phyloP scores from a whole-genome alignment of 164 flowering plant genomes.

The Magnolia changhungtana region DNA sequence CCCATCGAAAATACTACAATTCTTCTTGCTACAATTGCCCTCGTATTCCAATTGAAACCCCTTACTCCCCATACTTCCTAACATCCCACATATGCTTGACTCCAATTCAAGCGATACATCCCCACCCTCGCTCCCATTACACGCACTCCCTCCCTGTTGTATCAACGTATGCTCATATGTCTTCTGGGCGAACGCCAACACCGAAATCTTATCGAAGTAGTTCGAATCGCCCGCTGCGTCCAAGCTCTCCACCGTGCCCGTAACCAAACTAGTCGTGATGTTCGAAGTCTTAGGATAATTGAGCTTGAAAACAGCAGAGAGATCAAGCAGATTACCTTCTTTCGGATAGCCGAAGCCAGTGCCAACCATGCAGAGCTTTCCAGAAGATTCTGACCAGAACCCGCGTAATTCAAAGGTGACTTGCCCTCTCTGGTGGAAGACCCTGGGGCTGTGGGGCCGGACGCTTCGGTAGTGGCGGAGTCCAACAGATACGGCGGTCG shows the following conservation, averaged over 20 bases:
- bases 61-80: background rate
- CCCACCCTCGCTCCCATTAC: slow-evolving; percentile 6
- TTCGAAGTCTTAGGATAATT: slow-evolving; percentile 29
- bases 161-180: slow-evolving; percentile 33
- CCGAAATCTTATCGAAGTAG: slow-evolving; percentile 36
- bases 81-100: slow-evolving; percentile 20
- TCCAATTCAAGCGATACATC: slow-evolving; percentile 16
- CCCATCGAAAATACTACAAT: slow-evolving; percentile 35
- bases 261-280: slow-evolving; percentile 33
- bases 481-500: background rate
- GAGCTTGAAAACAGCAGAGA: slow-evolving; percentile 46
- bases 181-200: slow-evolving; percentile 26
- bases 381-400: slow-evolving; percentile 45
- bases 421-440: background rate
- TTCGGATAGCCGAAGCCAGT: slow-evolving; percentile 14
- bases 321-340: slow-evolving; percentile 29
- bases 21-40: slow-evolving; percentile 24
- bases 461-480: background rate
- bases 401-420: slow-evolving; percentile 34
- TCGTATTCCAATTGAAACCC: slow-evolving; percentile 34
- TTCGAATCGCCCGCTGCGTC: slow-evolving; percentile 4
- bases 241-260: slow-evolving; percentile 47
- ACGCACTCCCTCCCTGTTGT: slow-evolving; percentile 14
- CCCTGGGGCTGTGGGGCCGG: background rate
- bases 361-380: slow-evolving; percentile 62